Conservation (phyloP, 1,139 yeast genomes). For the Sugiyamaella sp. region DNA sequence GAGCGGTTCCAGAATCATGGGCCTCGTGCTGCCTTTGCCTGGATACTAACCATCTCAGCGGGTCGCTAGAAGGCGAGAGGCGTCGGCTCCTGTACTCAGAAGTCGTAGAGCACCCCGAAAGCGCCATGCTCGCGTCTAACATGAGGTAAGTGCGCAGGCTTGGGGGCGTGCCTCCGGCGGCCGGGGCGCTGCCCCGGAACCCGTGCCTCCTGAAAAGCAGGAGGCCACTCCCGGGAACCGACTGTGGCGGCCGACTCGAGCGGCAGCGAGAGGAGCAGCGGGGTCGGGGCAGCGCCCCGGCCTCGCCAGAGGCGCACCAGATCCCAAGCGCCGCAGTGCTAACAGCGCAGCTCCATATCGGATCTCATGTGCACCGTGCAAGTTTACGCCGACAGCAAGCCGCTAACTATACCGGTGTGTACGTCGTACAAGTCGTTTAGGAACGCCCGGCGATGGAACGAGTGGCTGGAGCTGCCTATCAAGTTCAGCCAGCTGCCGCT, state of each 20-base stretch:
- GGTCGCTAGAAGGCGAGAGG: constrained; percentile 53
- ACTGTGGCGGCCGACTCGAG: too few relatives aligned
- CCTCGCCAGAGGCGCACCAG: not conserved
- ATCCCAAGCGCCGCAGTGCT: constrained; percentile 2
- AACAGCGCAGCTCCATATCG: constrained; percentile 47
- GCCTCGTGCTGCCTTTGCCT: too few relatives aligned
- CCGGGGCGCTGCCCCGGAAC: too few relatives aligned
- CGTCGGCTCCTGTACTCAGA: constrained; percentile 55
- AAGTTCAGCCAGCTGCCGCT: constrained; percentile 68
- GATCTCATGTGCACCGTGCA: constrained; percentile 67
- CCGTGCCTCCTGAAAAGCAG: too few relatives aligned
- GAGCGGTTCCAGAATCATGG: too few relatives aligned
- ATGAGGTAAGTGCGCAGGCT: constrained; percentile 25
- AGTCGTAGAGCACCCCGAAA: constrained; percentile 56
- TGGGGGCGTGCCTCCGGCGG: too few relatives aligned
- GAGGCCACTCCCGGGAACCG: too few relatives aligned
- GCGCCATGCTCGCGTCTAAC: constrained; percentile 30
- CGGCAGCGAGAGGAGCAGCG: not conserved
- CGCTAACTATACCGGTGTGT: constrained; percentile 66
- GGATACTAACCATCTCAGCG: constrained; percentile 29
- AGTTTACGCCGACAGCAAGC: constrained; percentile 62
- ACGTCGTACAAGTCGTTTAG: constrained; percentile 67
- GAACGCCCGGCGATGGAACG: constrained; percentile 52
- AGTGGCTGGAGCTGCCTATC: constrained; percentile 72
- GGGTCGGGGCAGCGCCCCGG: not conserved